A percentile compares a stretch with the other conserved stretches of the same genome.
These are phyloP conservation scores for Trichosanthes truncata DNA, from an alignment of 306 rosid species.

Conservation along the genomic window DNA sequence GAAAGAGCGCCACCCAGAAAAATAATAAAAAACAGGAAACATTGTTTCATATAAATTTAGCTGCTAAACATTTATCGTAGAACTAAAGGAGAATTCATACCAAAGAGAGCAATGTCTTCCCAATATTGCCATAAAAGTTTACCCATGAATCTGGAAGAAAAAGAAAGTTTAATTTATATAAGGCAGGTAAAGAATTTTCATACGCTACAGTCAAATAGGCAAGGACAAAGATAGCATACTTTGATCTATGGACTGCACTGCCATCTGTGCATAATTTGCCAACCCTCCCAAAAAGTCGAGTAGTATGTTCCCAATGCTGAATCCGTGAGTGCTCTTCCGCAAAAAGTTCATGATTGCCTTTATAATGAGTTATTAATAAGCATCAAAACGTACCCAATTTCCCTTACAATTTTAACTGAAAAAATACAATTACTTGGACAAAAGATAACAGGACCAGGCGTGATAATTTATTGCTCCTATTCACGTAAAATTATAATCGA, in stretches of 20 bases:
- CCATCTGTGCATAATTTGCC: slow-evolving; percentile 68
- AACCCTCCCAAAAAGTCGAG: slow-evolving; percentile 73
- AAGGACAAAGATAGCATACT: slow-evolving; percentile 27
- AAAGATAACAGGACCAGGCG: not conserved
- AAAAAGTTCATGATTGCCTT: slow-evolving; percentile 71
- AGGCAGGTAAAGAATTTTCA: slow-evolving; percentile 4
- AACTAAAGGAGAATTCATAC: slow-evolving; percentile 28
- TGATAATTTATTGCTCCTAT: not conserved
- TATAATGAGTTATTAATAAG: not conserved
- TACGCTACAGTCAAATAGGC: not conserved
- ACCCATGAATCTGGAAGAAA: slow-evolving; percentile 69
- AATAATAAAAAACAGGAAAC: not conserved
- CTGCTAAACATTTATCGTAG: not conserved
- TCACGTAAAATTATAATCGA: not conserved
- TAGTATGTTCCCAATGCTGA: slow-evolving; percentile 71
- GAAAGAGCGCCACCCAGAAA: not conserved
- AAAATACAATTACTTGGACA: not conserved
- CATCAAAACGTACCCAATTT: not conserved
- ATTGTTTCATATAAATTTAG: not conserved
- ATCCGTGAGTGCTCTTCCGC: slow-evolving; percentile 80
- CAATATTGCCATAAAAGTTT: slow-evolving; percentile 78
- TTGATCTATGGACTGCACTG: slow-evolving; percentile 83
- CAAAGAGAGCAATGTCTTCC: slow-evolving; percentile 68
- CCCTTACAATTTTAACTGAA: not conserved
- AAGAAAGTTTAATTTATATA: slow-evolving; percentile 6